phyloP scores from a whole-genome alignment of 495 filamentous ascomycete genomes.

The Delitschia confertaspora region DNA sequence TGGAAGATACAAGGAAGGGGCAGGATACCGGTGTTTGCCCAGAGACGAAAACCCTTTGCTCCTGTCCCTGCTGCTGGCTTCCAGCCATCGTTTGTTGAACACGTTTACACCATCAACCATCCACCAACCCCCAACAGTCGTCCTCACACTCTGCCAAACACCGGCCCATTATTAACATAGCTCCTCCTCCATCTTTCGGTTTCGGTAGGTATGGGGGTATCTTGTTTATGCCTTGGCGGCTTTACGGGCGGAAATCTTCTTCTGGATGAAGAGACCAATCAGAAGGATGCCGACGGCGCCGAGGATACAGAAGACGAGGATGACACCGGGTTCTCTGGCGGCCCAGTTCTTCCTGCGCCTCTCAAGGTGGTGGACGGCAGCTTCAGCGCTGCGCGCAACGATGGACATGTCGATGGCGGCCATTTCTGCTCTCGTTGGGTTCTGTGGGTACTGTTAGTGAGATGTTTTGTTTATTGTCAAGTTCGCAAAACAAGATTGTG shows the following conservation, averaged over 20 bases:
- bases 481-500: too few relatives aligned
- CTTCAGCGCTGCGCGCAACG: constrained; percentile 22
- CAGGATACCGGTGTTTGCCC: too few relatives aligned
- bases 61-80: not conserved
- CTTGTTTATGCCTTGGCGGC: constrained; percentile 7
- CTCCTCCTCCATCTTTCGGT: not conserved
- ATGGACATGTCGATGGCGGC: constrained; percentile 33
- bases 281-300: constrained; percentile 42
- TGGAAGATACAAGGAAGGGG: not conserved
- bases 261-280: constrained; percentile 39
- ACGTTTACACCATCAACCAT: constrained; percentile 19
- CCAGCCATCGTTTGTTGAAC: not conserved
- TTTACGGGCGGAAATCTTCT: constrained; percentile 27
- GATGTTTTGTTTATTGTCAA: not conserved
- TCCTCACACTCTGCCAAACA: not conserved
- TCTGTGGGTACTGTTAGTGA: not conserved
- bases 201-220: constrained; percentile 9
- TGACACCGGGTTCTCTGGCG: constrained; percentile 41
- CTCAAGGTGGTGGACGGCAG: constrained; percentile 27
- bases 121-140: not conserved
- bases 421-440: constrained; percentile 30
- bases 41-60: constrained; percentile 1
- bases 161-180: not conserved
- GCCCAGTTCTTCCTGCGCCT: constrained; percentile 47
- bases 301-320: constrained; percentile 48